These are phyloP conservation scores for Trichoderma semiorbis DNA, from an alignment of 2,329 filamentous ascomycete genomes.

Conservation along the genomic window DNA sequence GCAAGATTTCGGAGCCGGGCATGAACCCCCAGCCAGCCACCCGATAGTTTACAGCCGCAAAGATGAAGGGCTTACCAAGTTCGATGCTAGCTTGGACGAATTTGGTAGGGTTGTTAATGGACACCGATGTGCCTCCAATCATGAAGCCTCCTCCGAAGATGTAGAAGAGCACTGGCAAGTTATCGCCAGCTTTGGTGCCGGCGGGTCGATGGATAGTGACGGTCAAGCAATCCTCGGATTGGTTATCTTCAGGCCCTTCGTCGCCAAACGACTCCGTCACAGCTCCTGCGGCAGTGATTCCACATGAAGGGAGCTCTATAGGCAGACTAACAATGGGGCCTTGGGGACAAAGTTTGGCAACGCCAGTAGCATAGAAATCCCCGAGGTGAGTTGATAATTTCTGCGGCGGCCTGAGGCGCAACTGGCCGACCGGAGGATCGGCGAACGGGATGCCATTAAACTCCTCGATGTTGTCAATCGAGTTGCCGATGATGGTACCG, in stretches of 20 bases:
- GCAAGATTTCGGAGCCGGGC: constrained; percentile 62
- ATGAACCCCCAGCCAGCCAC: constrained; percentile 69
- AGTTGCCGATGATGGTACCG: not conserved
- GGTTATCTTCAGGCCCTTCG: not conserved
- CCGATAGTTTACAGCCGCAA: constrained; percentile 75
- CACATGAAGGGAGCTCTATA: too few species aligned
- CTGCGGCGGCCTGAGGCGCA: constrained; percentile 65
- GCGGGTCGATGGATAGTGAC: constrained; percentile 57
- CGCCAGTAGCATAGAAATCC: too few species aligned
- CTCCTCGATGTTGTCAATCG: constrained; percentile 47
- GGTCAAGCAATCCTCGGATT: constrained; percentile 59
- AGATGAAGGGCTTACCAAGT: constrained; percentile 55
- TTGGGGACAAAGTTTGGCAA: too few species aligned
- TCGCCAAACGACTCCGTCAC: not conserved
- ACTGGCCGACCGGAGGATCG: constrained; percentile 53
- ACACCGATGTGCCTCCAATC: constrained; percentile 32
- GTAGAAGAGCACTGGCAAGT: constrained; percentile 66
- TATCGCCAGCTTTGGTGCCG: constrained; percentile 50
- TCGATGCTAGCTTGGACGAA: not conserved
- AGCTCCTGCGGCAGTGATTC: too few species aligned
- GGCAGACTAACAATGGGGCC: too few species aligned
- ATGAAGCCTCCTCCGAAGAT: constrained; percentile 67
- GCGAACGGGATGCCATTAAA: constrained; percentile 66
- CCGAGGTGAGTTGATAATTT: constrained; percentile 51
- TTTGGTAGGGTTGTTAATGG: constrained; percentile 27